phyloP scores from a whole-genome alignment of 129 eudicot genomes.

The Escallonia herrerae region DNA sequence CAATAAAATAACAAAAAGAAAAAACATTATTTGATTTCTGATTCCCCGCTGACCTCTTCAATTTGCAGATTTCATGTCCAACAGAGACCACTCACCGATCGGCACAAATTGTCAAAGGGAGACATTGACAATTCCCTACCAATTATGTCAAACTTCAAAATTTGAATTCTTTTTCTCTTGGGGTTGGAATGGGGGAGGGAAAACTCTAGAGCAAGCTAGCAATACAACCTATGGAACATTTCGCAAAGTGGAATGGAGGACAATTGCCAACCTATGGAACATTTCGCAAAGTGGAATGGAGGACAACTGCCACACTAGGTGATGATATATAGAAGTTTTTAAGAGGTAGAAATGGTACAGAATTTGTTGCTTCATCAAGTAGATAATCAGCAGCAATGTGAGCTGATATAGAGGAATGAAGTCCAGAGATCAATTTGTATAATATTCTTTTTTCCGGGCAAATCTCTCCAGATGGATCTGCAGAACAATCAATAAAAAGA shows the following conservation, averaged over 20 bases:
- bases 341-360: constrained; percentile 17
- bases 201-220: too few relatives aligned
- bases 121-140: too few relatives aligned
- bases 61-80: too few relatives aligned
- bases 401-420: constrained; percentile 57
- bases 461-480: constrained; percentile 50
- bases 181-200: too few relatives aligned
- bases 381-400: constrained; percentile 63
- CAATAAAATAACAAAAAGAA: background rate
- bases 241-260: background rate
- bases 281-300: background rate
- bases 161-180: too few relatives aligned
- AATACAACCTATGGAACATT: too few relatives aligned
- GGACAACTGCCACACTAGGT: background rate
- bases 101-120: too few relatives aligned
- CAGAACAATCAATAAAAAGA: background rate
- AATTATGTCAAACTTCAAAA: too few relatives aligned
- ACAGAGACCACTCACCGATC: background rate
- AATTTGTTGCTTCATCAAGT: constrained; percentile 42
- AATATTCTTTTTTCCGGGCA: constrained; percentile 53
- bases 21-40: background rate
- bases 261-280: background rate
- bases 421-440: constrained; percentile 60
- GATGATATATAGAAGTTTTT: background rate
- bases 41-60: background rate